Evolutionary conservation across 2,329 filamentous ascomycete species (phyloP).

Genomic region (Penicillium sp.): DNA sequence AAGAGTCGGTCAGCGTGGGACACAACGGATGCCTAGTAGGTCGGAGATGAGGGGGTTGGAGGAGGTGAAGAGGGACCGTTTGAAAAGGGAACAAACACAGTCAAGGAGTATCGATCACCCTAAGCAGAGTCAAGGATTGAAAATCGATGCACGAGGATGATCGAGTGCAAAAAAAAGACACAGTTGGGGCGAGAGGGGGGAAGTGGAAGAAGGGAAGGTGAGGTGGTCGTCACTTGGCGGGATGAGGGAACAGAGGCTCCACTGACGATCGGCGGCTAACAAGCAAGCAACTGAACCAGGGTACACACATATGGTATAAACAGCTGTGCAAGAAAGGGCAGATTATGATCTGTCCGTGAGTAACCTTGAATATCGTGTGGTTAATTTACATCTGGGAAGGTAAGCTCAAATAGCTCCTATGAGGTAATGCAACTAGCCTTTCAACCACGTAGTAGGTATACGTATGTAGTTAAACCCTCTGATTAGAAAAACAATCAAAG

Average conservation of each 20-base stretch:
- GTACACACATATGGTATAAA: slow-evolving; percentile 12
- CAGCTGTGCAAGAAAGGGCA: background rate
- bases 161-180: slow-evolving; percentile 3
- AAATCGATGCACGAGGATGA: background rate
- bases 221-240: slow-evolving; percentile 34
- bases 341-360: background rate
- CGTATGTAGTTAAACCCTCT: background rate
- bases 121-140: background rate
- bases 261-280: slow-evolving; percentile 37
- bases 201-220: slow-evolving; percentile 13
- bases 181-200: slow-evolving; percentile 5
- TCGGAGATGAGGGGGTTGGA: slow-evolving; percentile 20
- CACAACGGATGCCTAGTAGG: slow-evolving; percentile 26
- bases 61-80: slow-evolving; percentile 9
- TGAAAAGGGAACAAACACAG: slow-evolving; percentile 12
- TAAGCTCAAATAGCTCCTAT: background rate
- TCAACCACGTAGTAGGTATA: too few relatives aligned
- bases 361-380: background rate
- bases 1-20: slow-evolving; percentile 29
- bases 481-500: background rate
- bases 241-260: slow-evolving; percentile 30
- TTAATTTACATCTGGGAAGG: background rate
- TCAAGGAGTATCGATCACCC: slow-evolving; percentile 6
- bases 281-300: slow-evolving; percentile 20
- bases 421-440: background rate